These are phyloP conservation scores for Lactarius pseudohatsudake DNA, from an alignment of 768 basidiomycete genomes.

Conservation along the genomic window DNA sequence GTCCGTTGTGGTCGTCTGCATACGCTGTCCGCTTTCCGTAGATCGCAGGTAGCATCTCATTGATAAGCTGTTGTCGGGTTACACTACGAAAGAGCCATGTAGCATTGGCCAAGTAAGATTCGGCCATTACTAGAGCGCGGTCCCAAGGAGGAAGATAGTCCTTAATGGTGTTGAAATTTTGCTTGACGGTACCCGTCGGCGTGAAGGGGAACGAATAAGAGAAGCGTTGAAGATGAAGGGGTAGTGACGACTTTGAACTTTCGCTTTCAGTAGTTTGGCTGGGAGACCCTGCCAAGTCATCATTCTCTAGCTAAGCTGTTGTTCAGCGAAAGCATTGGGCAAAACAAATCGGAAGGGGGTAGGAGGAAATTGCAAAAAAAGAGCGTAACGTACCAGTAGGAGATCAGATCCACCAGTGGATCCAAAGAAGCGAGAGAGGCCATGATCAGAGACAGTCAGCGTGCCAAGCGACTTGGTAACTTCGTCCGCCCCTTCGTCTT, in stretches of 20 bases:
- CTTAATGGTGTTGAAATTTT: slow-evolving; percentile 31
- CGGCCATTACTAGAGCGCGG: slow-evolving; percentile 60
- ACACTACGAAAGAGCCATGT: slow-evolving; percentile 65
- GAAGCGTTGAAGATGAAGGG: slow-evolving; percentile 31
- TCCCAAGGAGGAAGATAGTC: slow-evolving; percentile 45
- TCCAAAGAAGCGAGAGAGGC: slow-evolving; percentile 71
- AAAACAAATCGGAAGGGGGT: neutral
- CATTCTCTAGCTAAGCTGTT: slow-evolving; percentile 19
- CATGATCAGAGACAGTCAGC: slow-evolving; percentile 66
- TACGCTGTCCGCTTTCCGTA: slow-evolving; percentile 44
- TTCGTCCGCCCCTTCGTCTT: slow-evolving; percentile 32
- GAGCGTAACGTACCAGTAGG: slow-evolving; percentile 14
- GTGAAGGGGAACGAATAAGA: slow-evolving; percentile 36
- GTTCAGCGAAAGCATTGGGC: neutral
- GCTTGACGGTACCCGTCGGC: slow-evolving; percentile 30
- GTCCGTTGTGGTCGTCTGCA: slow-evolving; percentile 32
- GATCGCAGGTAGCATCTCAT: slow-evolving; percentile 62
- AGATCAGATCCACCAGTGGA: slow-evolving; percentile 70
- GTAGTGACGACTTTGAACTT: slow-evolving; percentile 29
- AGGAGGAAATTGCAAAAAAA: neutral
- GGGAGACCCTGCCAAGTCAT: slow-evolving; percentile 17
- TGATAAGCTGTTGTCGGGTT: slow-evolving; percentile 64
- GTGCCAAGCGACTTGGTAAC: slow-evolving; percentile 62
- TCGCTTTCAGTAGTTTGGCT: slow-evolving; percentile 26
- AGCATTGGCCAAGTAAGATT: slow-evolving; percentile 64